Conservation (phyloP, 2,329 filamentous ascomycete species). For the Arthrobotrys megalospora region DNA sequence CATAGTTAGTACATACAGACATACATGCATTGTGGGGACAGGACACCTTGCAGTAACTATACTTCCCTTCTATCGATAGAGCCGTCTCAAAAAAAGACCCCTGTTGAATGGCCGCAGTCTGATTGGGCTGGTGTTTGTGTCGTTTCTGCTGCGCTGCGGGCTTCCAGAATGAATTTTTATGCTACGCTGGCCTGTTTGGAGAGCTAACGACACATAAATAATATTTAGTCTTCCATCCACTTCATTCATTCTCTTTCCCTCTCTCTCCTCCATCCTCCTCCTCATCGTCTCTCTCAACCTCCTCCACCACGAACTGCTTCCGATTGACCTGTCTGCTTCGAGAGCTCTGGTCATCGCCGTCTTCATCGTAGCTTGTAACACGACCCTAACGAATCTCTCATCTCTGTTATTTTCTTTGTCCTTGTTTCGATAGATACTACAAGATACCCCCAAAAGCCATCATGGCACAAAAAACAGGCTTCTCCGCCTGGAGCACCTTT, state of each 20-base stretch:
- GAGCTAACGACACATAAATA: slow-evolving; percentile 40
- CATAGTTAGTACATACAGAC: neutral
- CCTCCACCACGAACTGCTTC: neutral
- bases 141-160: slow-evolving; percentile 31
- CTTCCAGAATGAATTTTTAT: slow-evolving; percentile 55
- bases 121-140: slow-evolving; percentile 14
- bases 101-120: slow-evolving; percentile 18
- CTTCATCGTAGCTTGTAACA: slow-evolving; percentile 60
- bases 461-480: slow-evolving; percentile 77
- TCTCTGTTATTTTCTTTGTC: slow-evolving; percentile 8
- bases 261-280: slow-evolving; percentile 58
- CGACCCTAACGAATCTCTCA: slow-evolving; percentile 32
- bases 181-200: slow-evolving; percentile 60
- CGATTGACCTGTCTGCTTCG: slow-evolving; percentile 63
- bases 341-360: slow-evolving; percentile 65
- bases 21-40: too few species aligned
- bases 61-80: slow-evolving; percentile 20
- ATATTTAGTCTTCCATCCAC: slow-evolving; percentile 61
- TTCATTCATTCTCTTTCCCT: slow-evolving; percentile 64
- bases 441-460: slow-evolving; percentile 65
- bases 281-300: slow-evolving; percentile 39
- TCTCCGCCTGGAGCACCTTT: slow-evolving; percentile 80
- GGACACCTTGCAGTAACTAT: slow-evolving; percentile 37
- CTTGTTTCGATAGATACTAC: slow-evolving; percentile 25
- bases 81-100: neutral